A percentile compares a stretch with the other conserved stretches of the same genome.
These are phyloP conservation scores for Hypoxylon intermedium DNA, from an alignment of 495 filamentous ascomycete genomes.

Conservation along the genomic window DNA sequence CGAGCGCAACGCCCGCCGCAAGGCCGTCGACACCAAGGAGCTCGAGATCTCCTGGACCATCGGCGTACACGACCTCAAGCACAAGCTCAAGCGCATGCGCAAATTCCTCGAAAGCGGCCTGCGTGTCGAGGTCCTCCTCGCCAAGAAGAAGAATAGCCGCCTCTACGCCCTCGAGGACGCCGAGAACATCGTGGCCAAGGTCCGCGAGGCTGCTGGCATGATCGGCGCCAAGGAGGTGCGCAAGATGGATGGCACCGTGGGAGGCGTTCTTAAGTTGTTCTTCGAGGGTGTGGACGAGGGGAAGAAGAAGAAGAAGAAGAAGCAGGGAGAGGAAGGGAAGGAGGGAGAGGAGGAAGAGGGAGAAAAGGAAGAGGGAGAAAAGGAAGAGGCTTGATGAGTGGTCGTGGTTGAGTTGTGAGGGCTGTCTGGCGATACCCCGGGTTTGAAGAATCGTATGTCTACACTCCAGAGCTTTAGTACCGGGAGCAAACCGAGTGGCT, in stretches of 20 bases:
- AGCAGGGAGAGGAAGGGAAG: background rate
- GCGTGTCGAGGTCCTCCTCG: conserved; percentile 68
- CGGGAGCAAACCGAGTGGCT: no score
- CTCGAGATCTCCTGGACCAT: conserved; percentile 89
- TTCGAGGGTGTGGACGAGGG: conserved; percentile 43
- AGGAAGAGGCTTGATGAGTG: background rate
- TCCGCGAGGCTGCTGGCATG: conserved; percentile 40
- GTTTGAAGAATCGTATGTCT: no score
- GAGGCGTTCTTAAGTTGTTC: conserved; percentile 42
- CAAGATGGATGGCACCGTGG: conserved; percentile 48
- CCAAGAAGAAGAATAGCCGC: conserved; percentile 45
- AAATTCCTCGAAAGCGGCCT: conserved; percentile 69
- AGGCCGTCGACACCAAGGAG: conserved; percentile 60
- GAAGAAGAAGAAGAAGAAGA: conserved; percentile 18
- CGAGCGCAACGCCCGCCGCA: conserved; percentile 12
- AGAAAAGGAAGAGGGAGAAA: background rate
- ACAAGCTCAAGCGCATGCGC: conserved; percentile 65
- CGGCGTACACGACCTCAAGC: conserved; percentile 67
- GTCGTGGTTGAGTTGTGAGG: background rate
- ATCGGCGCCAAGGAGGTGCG: conserved; percentile 50
- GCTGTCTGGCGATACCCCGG: background rate
- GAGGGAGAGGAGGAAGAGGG: background rate
- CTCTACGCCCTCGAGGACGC: conserved; percentile 47
- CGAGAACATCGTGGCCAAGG: conserved; percentile 37
- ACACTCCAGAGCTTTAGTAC: no score